Evolutionary conservation across 805 yeast genomes (phyloP), one percentile per base, ranked within the genome.

Genomic region (Yamadazyma tumulicola): DNA sequence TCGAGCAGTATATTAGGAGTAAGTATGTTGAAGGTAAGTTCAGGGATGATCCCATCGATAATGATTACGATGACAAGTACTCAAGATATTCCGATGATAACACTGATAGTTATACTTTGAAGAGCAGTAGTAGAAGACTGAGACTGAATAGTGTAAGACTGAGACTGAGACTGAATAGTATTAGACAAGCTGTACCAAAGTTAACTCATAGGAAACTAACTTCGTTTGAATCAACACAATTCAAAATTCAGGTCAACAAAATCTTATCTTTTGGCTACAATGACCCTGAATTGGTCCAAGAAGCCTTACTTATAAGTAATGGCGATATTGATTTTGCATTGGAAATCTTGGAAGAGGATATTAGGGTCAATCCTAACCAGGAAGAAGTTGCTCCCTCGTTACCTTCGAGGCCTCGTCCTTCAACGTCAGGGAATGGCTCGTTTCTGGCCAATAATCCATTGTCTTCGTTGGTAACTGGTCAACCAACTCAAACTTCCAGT

Each of bases 1-100:
- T 82, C 19, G 81, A 74, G 37, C 63, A 69, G 38, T 85, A 62
- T 58, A 58, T 85, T 28, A 67, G 81, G 43, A 78, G 81, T 30
- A 85, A 85, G 52, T 85, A 85, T 55, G 59, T 82, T 15, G 47
- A 58, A n/a, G 87, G 88, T 1, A 69, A 64, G 38, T 85, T 72
- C 48, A 56, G 78, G 35, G 61, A 63, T 31, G 74, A 67, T 27
- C 45, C 51, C 6, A 53, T 64, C 30, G 57, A 55, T 9, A 45
- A 44, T 1, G 75, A 69, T 26, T 64, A 64, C 39, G 61, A 61
- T 21, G 58, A 60, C 26, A 45, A 43, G 5, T 8, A 19, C 23
- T 43, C 51, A 15, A 34, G 51, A 11, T 52, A 47, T 32, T 48
- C 55, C 9, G 57, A 52, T 26, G 61, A 15, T 19, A 25, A 27